These are phyloP conservation scores for Geosiphon pyriformis DNA, from an alignment of 192 early-diverging fungal genomes.

Conservation along the genomic window DNA sequence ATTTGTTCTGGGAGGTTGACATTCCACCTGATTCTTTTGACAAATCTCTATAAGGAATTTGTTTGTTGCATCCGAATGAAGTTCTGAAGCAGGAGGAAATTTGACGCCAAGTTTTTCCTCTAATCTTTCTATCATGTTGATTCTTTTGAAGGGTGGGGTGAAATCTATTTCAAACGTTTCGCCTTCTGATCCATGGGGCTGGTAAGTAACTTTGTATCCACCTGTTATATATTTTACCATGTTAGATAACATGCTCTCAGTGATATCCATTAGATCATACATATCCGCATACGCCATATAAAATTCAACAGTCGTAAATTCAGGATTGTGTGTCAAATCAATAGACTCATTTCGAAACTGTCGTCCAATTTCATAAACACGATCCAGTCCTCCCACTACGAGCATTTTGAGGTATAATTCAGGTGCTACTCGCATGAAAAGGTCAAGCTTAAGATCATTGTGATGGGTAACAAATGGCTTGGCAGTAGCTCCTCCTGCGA, in stretches of 20 bases:
- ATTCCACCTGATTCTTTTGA: conserved; percentile 92
- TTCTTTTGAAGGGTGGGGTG: conserved; percentile 89
- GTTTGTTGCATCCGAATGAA: conserved; percentile 76
- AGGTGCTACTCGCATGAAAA: conserved; percentile 98
- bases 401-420: conserved; percentile 98
- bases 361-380: conserved; percentile 98
- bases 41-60: conserved; percentile 91
- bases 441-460: conserved; percentile 97
- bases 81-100: conserved; percentile 82
- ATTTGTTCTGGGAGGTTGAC: conserved; percentile 87
- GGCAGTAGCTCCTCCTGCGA: conserved; percentile 96
- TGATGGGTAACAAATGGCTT: conserved; percentile 99
- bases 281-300: conserved; percentile 99
- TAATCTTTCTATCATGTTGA: conserved; percentile 89
- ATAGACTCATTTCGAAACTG: conserved; percentile 99
- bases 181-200: conserved; percentile 83
- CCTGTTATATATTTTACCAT: conserved; percentile 95
- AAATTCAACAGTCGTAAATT: conserved; percentile 99
- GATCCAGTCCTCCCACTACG: conserved; percentile 95
- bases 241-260: conserved; percentile 69
- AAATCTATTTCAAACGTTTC: conserved; percentile 86
- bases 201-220: conserved; percentile 86
- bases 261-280: conserved; percentile 94
- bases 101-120: conserved; percentile 86
- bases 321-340: conserved; percentile 99